These are phyloP conservation scores for Stachybotrys chlorohalonatus DNA, from an alignment of 2,329 filamentous ascomycete genomes.

Conservation along the genomic window DNA sequence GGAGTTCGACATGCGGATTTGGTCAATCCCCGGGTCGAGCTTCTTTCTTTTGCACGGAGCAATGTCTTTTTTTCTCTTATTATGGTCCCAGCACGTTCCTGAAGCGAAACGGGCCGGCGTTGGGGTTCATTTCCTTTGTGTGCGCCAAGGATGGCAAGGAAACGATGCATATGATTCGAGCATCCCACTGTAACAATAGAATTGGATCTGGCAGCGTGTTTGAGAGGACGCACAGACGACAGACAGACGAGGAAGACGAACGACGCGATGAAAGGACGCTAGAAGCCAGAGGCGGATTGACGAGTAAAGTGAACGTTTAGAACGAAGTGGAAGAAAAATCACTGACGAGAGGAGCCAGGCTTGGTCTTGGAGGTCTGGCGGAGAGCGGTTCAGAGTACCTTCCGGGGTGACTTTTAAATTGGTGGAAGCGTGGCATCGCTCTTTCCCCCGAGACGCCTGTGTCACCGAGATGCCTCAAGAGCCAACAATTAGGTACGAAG, in stretches of 20 bases:
- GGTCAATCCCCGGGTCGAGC: background rate
- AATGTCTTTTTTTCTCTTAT: background rate
- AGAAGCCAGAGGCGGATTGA: background rate
- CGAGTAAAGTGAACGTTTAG: too few relatives aligned
- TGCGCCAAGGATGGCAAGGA: background rate
- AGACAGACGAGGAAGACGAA: background rate
- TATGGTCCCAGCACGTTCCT: too few relatives aligned
- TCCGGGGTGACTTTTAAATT: background rate
- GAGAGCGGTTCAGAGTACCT: background rate
- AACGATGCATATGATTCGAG: background rate
- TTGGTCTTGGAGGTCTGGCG: background rate
- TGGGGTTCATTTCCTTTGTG: background rate
- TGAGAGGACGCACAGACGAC: background rate
- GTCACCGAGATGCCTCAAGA: background rate
- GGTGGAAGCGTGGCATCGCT: background rate
- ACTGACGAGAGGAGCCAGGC: background rate
- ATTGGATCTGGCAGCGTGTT: background rate
- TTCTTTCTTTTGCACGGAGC: background rate
- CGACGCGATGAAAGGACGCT: background rate
- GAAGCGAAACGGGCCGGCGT: background rate
- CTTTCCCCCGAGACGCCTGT: background rate
- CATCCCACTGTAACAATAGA: background rate
- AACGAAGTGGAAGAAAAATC: too few relatives aligned
- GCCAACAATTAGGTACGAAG: too few relatives aligned
- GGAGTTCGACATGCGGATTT: constrained; percentile 6